phyloP scores from a whole-genome alignment of 2,329 filamentous ascomycete species.

The Sclerotinia borealis region DNA sequence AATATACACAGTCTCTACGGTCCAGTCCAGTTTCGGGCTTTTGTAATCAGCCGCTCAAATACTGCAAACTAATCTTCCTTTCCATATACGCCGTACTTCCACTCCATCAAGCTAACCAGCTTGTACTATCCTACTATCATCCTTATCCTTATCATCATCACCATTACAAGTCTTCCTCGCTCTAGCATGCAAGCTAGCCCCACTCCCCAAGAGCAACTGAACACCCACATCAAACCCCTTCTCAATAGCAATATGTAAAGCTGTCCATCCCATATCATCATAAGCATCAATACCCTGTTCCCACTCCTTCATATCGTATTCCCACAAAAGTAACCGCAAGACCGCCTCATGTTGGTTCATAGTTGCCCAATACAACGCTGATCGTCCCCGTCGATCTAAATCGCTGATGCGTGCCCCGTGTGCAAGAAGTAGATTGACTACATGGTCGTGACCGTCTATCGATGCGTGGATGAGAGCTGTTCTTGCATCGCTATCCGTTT shows the following conservation, averaged over 20 bases:
- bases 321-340: background rate
- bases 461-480: background rate
- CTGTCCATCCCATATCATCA: constrained; percentile 16
- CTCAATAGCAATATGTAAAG: constrained; percentile 16
- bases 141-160: background rate
- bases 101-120: background rate
- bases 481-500: background rate
- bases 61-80: background rate
- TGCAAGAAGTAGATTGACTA: background rate
- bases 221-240: constrained; percentile 15
- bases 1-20: background rate
- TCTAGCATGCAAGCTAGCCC: constrained; percentile 11
- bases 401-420: background rate
- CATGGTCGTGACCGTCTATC: background rate
- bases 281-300: constrained; percentile 8
- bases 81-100: background rate
- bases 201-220: constrained; percentile 13
- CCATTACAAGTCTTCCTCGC: background rate
- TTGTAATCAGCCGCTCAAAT: background rate
- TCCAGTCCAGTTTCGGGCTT: background rate
- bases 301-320: background rate
- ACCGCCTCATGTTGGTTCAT: background rate
- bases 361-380: background rate
- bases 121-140: background rate
- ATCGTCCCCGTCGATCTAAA: background rate